A percentile compares a stretch with the other conserved stretches of the same genome.
These are phyloP conservation scores for Leishmania major DNA, from an alignment of 208 protist species.

Conservation along the genomic window DNA sequence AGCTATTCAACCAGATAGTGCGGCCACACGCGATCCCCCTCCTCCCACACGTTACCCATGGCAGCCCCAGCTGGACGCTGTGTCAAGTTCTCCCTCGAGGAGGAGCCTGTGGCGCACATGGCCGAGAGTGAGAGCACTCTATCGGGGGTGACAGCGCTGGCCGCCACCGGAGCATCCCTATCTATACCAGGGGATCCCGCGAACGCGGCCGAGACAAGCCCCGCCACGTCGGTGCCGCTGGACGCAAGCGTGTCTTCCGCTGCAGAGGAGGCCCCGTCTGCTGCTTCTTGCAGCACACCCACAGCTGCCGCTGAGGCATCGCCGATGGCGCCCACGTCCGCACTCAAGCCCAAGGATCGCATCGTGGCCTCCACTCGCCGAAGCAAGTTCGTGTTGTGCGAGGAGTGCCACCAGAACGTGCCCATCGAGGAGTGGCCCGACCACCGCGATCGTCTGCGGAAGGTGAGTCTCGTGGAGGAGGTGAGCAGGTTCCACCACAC, in stretches of 20 bases:
- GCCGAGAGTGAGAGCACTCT: background rate
- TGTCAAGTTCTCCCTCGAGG: constrained; percentile 40
- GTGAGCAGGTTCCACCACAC: constrained; percentile 56
- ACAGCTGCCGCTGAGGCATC: background rate
- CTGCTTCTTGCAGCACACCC: background rate
- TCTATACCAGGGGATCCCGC: background rate
- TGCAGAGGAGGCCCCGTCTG: background rate
- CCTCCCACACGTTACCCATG: background rate
- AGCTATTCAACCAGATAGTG: too few species aligned
- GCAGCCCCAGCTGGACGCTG: constrained; percentile 8
- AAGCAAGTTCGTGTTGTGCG: constrained; percentile 54
- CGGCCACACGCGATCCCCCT: background rate
- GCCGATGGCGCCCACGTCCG: constrained; percentile 17
- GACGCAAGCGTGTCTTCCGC: background rate
- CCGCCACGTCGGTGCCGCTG: background rate
- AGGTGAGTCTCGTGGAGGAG: constrained; percentile 55
- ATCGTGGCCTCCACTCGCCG: constrained; percentile 37
- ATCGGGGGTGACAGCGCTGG: background rate
- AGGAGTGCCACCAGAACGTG: constrained; percentile 63
- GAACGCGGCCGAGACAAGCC: background rate
- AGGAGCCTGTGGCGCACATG: constrained; percentile 1
- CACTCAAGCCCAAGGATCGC: constrained; percentile 45
- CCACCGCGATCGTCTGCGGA: constrained; percentile 70
- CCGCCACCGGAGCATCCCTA: background rate
- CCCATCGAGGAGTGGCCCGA: constrained; percentile 76